Conservation (phyloP, 2,329 filamentous ascomycete species). For the Monosporascus sp. region DNA sequence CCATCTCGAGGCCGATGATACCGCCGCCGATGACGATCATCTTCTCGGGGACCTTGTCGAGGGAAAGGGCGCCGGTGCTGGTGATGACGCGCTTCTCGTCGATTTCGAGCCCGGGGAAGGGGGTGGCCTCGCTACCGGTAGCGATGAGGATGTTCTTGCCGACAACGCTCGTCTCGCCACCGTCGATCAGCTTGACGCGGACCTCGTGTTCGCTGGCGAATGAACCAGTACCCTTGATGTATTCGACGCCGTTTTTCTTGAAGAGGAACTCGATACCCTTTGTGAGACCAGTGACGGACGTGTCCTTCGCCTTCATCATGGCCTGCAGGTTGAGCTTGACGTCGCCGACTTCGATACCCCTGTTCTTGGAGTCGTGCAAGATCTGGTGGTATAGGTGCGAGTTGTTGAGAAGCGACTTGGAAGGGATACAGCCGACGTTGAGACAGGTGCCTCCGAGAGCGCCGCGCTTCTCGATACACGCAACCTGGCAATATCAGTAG, state of each 20-base stretch:
- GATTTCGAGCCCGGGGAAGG: conserved; percentile 91
- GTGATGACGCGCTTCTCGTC: conserved; percentile 97
- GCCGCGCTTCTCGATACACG: conserved; percentile 98
- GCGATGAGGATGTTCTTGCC: conserved; percentile 99
- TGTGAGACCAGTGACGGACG: conserved; percentile 79
- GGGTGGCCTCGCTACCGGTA: conserved; percentile 90
- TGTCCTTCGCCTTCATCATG: conserved; percentile 99
- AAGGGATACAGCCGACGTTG: conserved; percentile 98
- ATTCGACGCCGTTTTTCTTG: conserved; percentile 99
- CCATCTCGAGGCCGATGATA: conserved; percentile 99
- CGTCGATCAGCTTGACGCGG: conserved; percentile 84
- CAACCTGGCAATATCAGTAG: conserved; percentile 55
- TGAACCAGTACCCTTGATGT: conserved; percentile 86
- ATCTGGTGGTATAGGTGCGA: conserved; percentile 97
- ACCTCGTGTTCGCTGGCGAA: conserved; percentile 88
- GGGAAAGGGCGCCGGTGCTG: conserved; percentile 87
- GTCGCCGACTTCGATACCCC: conserved; percentile 94
- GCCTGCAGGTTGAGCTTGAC: conserved; percentile 91
- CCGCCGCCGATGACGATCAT: conserved; percentile 97
- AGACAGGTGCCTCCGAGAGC: conserved; percentile 92
- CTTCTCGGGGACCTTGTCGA: conserved; percentile 89
- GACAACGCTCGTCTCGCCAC: conserved; percentile 78
- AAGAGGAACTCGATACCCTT: conserved; percentile 98
- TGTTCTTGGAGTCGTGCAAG: conserved; percentile 92
- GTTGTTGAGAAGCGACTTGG: conserved; percentile 99